Conservation (phyloP, 1,139 yeast species). For the Protomyces macrosporus region DNA sequence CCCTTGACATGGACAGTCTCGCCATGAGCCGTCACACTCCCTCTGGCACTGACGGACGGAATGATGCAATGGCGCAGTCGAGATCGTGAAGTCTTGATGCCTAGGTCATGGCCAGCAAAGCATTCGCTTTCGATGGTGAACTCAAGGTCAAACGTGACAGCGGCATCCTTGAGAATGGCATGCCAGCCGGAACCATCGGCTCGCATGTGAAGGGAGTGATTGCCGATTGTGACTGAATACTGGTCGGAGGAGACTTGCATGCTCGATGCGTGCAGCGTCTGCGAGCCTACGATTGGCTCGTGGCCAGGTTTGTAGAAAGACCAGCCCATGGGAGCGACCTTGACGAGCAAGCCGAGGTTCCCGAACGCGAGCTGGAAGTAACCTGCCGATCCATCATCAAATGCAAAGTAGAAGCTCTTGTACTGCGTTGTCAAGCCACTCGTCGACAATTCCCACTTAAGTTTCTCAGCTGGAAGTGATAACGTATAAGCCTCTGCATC, state of each 20-base stretch:
- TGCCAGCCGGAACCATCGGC: conserved; percentile 12
- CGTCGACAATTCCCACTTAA: conserved; percentile 20
- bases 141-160: not conserved
- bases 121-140: conserved; percentile 8
- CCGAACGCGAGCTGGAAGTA: conserved; percentile 26
- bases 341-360: conserved; percentile 25
- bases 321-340: conserved; percentile 21
- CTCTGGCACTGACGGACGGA: conserved; percentile 1
- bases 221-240: not conserved
- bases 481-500: not conserved
- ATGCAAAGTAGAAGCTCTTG: conserved; percentile 26
- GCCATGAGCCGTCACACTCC: conserved; percentile 13
- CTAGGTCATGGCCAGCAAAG: conserved; percentile 3
- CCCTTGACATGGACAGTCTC: conserved; percentile 1
- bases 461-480: not conserved
- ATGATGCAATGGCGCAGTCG: conserved; percentile 1
- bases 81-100: not conserved
- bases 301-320: conserved; percentile 2
- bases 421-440: conserved; percentile 28
- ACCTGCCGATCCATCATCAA: conserved; percentile 28
- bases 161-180: conserved; percentile 9
- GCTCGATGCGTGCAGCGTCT: conserved; percentile 14
- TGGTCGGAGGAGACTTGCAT: conserved; percentile 14
- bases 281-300: conserved; percentile 15
- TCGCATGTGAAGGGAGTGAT: conserved; percentile 15